Conservation (phyloP, 2,329 filamentous ascomycete species). For the Pseudogymnoascus sp. region DNA sequence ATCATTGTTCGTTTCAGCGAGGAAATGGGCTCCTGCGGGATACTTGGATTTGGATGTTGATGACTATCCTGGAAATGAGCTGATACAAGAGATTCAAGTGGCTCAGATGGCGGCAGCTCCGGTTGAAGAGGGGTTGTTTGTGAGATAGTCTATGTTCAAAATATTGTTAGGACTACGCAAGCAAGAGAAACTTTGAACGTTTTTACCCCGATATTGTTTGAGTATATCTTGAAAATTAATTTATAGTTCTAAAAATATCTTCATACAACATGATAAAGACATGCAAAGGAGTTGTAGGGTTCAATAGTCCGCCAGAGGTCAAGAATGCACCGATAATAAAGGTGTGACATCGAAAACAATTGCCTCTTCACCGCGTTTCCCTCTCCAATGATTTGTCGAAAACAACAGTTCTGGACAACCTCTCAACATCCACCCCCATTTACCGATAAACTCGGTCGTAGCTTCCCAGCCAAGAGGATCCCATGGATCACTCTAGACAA, state of each 20-base stretch:
- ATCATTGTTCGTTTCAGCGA: constrained; percentile 29
- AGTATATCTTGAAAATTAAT: neutral
- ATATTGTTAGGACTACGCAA: neutral
- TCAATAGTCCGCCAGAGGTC: neutral
- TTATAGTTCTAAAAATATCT: neutral
- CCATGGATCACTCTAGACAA: constrained; percentile 43
- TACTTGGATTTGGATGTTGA: constrained; percentile 30
- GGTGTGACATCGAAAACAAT: neutral
- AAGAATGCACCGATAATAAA: neutral
- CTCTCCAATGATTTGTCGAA: constrained; percentile 31
- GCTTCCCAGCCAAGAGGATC: constrained; percentile 40
- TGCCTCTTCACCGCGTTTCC: constrained; percentile 4
- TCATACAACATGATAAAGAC: neutral
- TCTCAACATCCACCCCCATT: constrained; percentile 35
- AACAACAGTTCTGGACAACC: constrained; percentile 32
- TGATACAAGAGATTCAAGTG: constrained; percentile 24
- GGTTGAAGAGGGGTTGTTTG: constrained; percentile 20
- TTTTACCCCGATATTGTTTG: neutral
- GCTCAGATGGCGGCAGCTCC: constrained; percentile 21
- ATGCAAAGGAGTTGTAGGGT: neutral
- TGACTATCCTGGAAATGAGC: constrained; percentile 25
- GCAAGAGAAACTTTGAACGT: neutral
- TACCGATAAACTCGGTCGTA: constrained; percentile 35
- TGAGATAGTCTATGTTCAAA: neutral
- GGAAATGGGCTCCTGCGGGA: constrained; percentile 26